Conservation (phyloP, 2,329 filamentous ascomycete genomes). For the Zasmidium cellare region DNA sequence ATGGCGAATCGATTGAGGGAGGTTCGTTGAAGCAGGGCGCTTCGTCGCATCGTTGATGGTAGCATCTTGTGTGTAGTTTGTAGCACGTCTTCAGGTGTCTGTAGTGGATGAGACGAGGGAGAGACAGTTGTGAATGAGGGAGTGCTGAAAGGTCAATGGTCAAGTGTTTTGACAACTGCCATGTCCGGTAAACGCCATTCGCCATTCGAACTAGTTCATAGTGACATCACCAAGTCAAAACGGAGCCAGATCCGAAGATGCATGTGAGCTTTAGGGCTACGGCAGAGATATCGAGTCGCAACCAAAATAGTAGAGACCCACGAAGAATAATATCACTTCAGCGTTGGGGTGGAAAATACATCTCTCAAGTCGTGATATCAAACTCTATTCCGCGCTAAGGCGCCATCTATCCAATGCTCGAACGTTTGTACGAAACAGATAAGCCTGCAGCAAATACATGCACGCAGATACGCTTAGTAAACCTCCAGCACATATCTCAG, state of each 20-base stretch:
- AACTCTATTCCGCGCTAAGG: background rate
- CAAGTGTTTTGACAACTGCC: background rate
- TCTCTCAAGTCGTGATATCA: background rate
- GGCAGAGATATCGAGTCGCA: no score
- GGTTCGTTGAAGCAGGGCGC: conserved; percentile 5
- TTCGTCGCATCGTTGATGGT: conserved; percentile 12
- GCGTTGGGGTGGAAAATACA: background rate
- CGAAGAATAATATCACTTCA: background rate
- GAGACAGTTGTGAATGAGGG: background rate
- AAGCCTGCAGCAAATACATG: background rate
- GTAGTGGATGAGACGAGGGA: background rate
- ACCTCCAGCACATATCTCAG: conserved; percentile 94
- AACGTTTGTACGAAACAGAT: background rate
- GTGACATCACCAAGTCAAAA: background rate
- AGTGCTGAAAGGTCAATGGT: background rate
- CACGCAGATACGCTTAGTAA: conserved; percentile 57
- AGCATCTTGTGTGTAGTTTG: conserved; percentile 8
- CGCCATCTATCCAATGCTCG: background rate
- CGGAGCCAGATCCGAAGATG: no score
- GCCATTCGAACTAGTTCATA: background rate
- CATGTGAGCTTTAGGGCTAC: no score
- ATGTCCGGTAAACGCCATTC: background rate
- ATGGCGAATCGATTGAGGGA: conserved; percentile 9
- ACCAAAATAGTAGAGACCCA: no score
- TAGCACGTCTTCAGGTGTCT: background rate